Percentiles rank a stretch among this genome's conserved stretches.
These are phyloP conservation scores for Suillus spraguei DNA, from an alignment of 768 basidiomycete species.

Conservation along the genomic window DNA sequence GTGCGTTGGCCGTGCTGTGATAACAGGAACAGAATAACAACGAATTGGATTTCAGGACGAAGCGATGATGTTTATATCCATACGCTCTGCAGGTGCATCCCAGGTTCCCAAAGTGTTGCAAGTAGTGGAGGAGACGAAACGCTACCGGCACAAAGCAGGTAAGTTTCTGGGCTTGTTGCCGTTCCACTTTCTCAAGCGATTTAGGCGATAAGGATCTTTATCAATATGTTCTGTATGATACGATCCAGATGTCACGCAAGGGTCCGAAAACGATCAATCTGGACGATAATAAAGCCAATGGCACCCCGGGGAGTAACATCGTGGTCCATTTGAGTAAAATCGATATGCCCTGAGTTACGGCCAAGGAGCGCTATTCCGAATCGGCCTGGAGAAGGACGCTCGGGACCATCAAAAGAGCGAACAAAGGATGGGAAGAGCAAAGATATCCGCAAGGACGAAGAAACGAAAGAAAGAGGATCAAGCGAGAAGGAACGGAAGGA, in stretches of 20 bases:
- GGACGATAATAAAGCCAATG: slow-evolving; percentile 44
- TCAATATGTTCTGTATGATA: slow-evolving; percentile 79
- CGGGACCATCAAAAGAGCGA: not conserved
- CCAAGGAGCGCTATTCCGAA: slow-evolving; percentile 40
- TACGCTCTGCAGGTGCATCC: slow-evolving; percentile 61
- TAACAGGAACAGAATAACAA: not conserved
- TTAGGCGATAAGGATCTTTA: slow-evolving; percentile 63
- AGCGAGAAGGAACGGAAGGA: slow-evolving; percentile 31
- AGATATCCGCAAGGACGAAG: slow-evolving; percentile 1
- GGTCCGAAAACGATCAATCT: slow-evolving; percentile 71
- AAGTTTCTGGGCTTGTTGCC: slow-evolving; percentile 16
- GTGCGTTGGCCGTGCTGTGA: slow-evolving; percentile 33
- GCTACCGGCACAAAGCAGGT: slow-evolving; percentile 78
- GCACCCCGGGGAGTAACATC: slow-evolving; percentile 65
- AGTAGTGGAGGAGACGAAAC: slow-evolving; percentile 79
- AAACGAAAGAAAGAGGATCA: not conserved
- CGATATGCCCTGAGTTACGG: slow-evolving; percentile 79
- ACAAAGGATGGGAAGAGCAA: slow-evolving; percentile 9
- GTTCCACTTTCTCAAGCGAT: slow-evolving; percentile 33
- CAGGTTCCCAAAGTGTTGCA: slow-evolving; percentile 80
- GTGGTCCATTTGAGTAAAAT: slow-evolving; percentile 85
- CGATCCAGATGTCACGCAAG: slow-evolving; percentile 43
- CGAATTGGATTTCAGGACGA: slow-evolving; percentile 54
- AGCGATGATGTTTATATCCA: slow-evolving; percentile 77
- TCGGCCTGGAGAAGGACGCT: slow-evolving; percentile 18